phyloP scores from a whole-genome alignment of 2,329 filamentous ascomycete species.

The Pyrenophora teres region DNA sequence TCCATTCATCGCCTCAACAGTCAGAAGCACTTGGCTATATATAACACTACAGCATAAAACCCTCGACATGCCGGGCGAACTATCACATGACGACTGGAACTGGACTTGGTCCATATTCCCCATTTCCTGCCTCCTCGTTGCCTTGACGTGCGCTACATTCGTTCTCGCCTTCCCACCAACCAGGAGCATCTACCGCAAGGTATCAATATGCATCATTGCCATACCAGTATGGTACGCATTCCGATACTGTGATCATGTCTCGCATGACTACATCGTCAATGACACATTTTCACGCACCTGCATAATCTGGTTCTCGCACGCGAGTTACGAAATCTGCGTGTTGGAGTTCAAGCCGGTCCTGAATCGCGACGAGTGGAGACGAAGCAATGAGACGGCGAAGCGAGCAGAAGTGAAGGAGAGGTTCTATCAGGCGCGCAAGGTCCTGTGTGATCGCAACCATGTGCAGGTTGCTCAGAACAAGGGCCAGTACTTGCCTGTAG shows the following conservation, averaged over 20 bases:
- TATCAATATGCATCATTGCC: slow-evolving; percentile 13
- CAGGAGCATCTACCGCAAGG: slow-evolving; percentile 8
- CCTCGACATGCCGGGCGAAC: not conserved
- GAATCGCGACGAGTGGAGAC: not conserved
- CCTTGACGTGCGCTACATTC: slow-evolving; percentile 13
- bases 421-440: slow-evolving; percentile 13
- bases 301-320: slow-evolving; percentile 27
- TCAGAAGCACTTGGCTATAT: no score
- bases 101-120: not conserved
- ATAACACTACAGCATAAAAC: not conserved
- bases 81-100: not conserved
- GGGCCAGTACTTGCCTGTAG: not conserved
- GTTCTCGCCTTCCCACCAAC: slow-evolving; percentile 23
- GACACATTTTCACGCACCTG: slow-evolving; percentile 24
- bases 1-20: no score
- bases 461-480: not conserved
- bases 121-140: not conserved
- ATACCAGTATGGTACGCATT: slow-evolving; percentile 22
- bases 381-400: not conserved
- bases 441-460: slow-evolving; percentile 16
- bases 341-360: slow-evolving; percentile 9
- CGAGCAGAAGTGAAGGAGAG: slow-evolving; percentile 2
- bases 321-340: slow-evolving; percentile 20
- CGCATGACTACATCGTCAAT: slow-evolving; percentile 6
- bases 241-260: slow-evolving; percentile 2